phyloP scores from a whole-genome alignment of 352 stramenopile species.

The Pythium brachiatum region DNA sequence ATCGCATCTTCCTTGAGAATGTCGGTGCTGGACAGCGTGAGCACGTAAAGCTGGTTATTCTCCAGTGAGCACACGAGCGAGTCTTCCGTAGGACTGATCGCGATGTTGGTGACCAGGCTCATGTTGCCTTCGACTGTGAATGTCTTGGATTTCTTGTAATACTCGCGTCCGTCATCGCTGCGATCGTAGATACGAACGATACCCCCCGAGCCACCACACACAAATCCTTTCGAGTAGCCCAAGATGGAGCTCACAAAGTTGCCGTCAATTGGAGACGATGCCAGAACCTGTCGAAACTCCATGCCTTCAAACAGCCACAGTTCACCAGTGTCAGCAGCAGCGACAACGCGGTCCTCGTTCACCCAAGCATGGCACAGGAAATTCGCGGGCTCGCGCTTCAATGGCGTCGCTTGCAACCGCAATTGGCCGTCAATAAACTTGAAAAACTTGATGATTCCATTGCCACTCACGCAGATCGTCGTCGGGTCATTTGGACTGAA shows the following conservation, averaged over 20 bases:
- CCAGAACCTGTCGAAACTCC: conserved; percentile 85
- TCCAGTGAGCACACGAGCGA: conserved; percentile 85
- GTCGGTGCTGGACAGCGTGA: conserved; percentile 88
- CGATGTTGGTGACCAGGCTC: conserved; percentile 78
- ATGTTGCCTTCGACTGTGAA: conserved; percentile 86
- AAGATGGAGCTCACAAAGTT: conserved; percentile 82
- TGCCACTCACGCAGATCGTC: conserved; percentile 86
- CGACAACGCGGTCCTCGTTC: conserved; percentile 87
- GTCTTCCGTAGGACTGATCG: conserved; percentile 89
- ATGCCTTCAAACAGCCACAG: conserved; percentile 93
- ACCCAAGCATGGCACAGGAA: conserved; percentile 93
- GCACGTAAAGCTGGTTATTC: conserved; percentile 90
- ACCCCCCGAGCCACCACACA: conserved; percentile 74
- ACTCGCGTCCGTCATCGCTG: conserved; percentile 82
- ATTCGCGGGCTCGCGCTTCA: conserved; percentile 79
- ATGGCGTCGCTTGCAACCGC: conserved; percentile 57
- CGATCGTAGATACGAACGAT: conserved; percentile 83
- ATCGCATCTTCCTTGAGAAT: conserved; percentile 93
- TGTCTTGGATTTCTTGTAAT: conserved; percentile 89
- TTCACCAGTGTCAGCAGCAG: conserved; percentile 85
- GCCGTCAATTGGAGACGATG: conserved; percentile 70
- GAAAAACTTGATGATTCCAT: conserved; percentile 90
- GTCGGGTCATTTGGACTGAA: conserved; percentile 87
- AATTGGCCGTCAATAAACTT: conserved; percentile 81
- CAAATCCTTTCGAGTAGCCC: conserved; percentile 89